Conservation (phyloP, 1,284 basidiomycete genomes). For the Athelia psychrophila region DNA sequence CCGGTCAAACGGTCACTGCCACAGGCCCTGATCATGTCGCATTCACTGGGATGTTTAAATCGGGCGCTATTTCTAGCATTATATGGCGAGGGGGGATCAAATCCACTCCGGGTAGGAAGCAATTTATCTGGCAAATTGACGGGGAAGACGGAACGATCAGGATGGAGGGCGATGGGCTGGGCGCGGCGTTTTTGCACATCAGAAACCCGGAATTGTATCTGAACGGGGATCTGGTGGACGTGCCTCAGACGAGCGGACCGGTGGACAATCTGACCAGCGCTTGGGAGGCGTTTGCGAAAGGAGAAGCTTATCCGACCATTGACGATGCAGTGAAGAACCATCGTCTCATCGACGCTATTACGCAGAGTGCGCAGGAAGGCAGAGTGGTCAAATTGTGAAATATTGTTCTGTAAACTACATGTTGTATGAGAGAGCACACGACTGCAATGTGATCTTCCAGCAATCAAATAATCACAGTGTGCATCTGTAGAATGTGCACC, state of each 20-base stretch:
- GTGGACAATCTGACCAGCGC: constrained; percentile 6
- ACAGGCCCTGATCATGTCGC: constrained; percentile 24
- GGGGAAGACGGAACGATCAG: constrained; percentile 32
- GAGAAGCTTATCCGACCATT: constrained; percentile 25
- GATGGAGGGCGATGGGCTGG: constrained; percentile 19
- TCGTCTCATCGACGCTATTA: constrained; percentile 26
- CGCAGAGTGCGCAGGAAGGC: constrained; percentile 26
- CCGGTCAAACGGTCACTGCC: constrained; percentile 18
- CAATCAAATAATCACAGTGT: too few species aligned
- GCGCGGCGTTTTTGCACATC: constrained; percentile 13
- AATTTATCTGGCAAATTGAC: constrained; percentile 32
- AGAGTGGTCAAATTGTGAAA: not conserved
- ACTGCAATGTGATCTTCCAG: too few species aligned
- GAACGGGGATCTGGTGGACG: constrained; percentile 25
- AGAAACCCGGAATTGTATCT: constrained; percentile 21
- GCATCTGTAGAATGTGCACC: too few species aligned
- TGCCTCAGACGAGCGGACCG: constrained; percentile 7
- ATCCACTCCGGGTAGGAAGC: constrained; percentile 18
- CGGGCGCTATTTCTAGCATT: constrained; percentile 26
- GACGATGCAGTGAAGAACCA: constrained; percentile 31
- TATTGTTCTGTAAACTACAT: too few species aligned
- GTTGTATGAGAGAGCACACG: too few species aligned
- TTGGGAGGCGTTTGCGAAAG: constrained; percentile 27
- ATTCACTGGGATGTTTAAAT: constrained; percentile 23
- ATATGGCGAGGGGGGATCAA: constrained; percentile 23